Evolutionary conservation across 495 filamentous ascomycete genomes (phyloP).

Genomic region (Venustampulla echinocandica): DNA sequence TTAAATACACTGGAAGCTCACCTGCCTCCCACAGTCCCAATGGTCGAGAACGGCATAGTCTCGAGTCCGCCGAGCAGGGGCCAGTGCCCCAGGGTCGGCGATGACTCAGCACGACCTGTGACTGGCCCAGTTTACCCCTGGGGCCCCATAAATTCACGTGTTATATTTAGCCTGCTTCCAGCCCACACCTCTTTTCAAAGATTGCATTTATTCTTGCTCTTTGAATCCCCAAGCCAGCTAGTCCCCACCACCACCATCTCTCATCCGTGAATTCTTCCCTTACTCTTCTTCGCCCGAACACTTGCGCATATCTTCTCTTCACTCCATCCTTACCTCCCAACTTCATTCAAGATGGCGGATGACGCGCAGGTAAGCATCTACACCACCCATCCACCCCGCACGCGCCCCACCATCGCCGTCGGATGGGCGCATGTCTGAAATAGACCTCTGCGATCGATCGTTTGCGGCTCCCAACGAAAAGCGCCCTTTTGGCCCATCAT

Average conservation of each 20-base stretch:
- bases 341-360: slow-evolving; percentile 46
- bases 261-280: not conserved
- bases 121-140: too few species aligned
- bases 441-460: slow-evolving; percentile 3
- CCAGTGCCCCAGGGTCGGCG: too few species aligned
- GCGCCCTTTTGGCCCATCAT: slow-evolving; percentile 8
- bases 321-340: slow-evolving; percentile 25
- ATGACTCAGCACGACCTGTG: too few species aligned
- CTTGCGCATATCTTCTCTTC: slow-evolving; percentile 21
- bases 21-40: too few species aligned
- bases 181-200: slow-evolving; percentile 5
- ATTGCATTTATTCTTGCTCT: slow-evolving; percentile 12
- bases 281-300: slow-evolving; percentile 10
- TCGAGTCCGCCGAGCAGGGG: too few species aligned
- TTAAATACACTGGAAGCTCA: too few species aligned
- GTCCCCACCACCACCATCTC: not conserved
- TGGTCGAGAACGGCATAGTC: too few species aligned
- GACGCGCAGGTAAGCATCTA: slow-evolving; percentile 46
- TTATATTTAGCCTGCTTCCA: slow-evolving; percentile 6
- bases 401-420: slow-evolving; percentile 23
- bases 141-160: too few species aligned
- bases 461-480: slow-evolving; percentile 5
- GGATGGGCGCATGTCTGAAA: slow-evolving; percentile 20
- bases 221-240: slow-evolving; percentile 10
- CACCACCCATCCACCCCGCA: slow-evolving; percentile 20